Evolutionary conservation across 257 asterid genomes (phyloP), one percentile per base, ranked within the genome.

Genomic region (Capsicum pubescens): DNA sequence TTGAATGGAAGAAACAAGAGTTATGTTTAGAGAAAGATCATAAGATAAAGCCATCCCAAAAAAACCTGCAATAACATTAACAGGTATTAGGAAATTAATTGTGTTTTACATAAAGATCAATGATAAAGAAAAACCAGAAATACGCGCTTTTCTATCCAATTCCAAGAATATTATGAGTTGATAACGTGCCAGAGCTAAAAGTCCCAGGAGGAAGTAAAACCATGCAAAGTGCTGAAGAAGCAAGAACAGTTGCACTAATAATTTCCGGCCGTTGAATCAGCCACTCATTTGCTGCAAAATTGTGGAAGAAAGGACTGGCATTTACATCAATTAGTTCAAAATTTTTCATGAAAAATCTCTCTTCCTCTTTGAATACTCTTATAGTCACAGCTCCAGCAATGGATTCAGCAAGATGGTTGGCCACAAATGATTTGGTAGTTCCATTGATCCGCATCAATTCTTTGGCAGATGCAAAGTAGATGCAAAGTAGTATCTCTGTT

Each of bases 21-120:
- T 42, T 89, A 80, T 89, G 71, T 96, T 96, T 84, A 94, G 87
- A 79, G 89, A 93, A 72, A 96, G 97, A 42, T 97, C 98, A 83
- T 94, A 96, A 0, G 97, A 94, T 52, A 94, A 92, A 8, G 97
- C 98, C 84, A 94, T 88, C 32, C 98, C 98, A 66, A 98, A 97
- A 77, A 92, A 85, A 85, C 98, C 99, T 94, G 82, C 86, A 88
- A 84, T 67, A n/a, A 54, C 48, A 48, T 82, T 58, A 82, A 50
- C 32, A 48, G 32, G 67, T 12, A 50, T 74, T 74, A 74, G 44
- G 16, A 50, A 58, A 12, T 60, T 7, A 19, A 19, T 67, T 46
- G 8, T 46, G 36, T 64, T 48, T 50, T 26, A 16, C 72, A 42
- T 50, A 82, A 82, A 44, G 72, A 66, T 84, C 12, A 70, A 50